These are phyloP conservation scores for Kockiozyma suomiensis DNA, from an alignment of 805 yeast species.

Conservation along the genomic window DNA sequence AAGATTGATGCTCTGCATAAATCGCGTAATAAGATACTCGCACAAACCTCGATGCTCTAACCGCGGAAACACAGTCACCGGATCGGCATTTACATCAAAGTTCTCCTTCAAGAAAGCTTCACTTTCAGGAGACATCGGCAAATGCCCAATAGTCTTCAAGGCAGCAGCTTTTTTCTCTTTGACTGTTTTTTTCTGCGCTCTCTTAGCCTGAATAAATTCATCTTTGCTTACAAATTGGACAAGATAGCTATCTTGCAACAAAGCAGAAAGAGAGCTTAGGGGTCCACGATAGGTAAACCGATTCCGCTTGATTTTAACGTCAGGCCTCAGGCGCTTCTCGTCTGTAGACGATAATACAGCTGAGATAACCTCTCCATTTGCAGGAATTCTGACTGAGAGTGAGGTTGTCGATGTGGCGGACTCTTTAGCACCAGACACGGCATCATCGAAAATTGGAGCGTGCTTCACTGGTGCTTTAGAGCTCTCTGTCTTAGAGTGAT, in stretches of 20 bases:
- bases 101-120: background rate
- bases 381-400: no score
- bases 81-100: conserved; percentile 8
- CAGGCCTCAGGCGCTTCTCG: conserved; percentile 4
- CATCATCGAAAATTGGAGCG: background rate
- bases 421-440: background rate
- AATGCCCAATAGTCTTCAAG: background rate
- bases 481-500: background rate
- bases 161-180: background rate
- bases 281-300: conserved; percentile 26
- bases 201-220: background rate
- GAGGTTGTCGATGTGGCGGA: background rate
- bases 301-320: conserved; percentile 19
- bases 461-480: background rate
- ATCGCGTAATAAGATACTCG: conserved; percentile 33
- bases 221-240: background rate
- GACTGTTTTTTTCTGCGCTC: background rate
- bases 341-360: background rate
- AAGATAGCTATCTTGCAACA: conserved; percentile 11
- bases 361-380: background rate
- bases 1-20: conserved; percentile 33
- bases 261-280: background rate
- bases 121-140: conserved; percentile 5
- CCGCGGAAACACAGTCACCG: conserved; percentile 21
- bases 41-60: conserved; percentile 34